Base-by-base conservation (phyloP, 2,329 filamentous ascomycete species). In the Pseudogymnoascus sp. region DNA sequence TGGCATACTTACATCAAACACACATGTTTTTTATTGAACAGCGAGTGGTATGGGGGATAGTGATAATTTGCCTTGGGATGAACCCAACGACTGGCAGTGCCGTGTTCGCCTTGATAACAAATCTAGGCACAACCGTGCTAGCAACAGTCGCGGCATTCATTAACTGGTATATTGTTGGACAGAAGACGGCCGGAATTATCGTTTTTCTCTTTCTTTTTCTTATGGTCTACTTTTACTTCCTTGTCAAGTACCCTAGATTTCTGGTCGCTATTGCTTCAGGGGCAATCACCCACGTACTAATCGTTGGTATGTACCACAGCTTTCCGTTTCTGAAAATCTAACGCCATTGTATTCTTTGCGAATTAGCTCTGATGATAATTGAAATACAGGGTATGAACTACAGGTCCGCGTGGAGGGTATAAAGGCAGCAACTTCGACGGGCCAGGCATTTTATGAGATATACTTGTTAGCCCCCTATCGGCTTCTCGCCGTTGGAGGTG, bases 21-120 rank as follows among this genome's bases (percentile, higher is more conserved):
- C 85, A 90, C 66, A 67, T 68, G 0, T 91, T 90, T 70, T 91
- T 90, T 70, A 79, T 83, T 3, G 75, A 83, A 58, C 85, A 92
- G 68, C 79, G 89, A 7, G 76, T 90, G 1, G 82, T 91, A 5
- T 92, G 89, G 88, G 85, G 87, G 1, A 82, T 90, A 78, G 88
- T 91, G 66, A 90, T 91, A 61, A 64, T 65, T 37, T 64, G 61
- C 6, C 64, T 69, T 12, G 65, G 65, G 7, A 69, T 69, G 67
- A 65, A 33, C n/a, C 63, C 64, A 1, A 83, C 83, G 0, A 83
- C 87, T 0, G 88, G 88, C 0, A 84, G 88, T 66, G 86, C 84
- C 23, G 79, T 90, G 14, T 88, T 88, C 65, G 85, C 83, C 43
- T 90, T 91, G 69, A 68, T 87, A 3, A 81, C 87, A n/a, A 80